These are phyloP conservation scores for Aureobasidium subglaciale DNA, from an alignment of 2,329 filamentous ascomycete species.

Conservation along the genomic window DNA sequence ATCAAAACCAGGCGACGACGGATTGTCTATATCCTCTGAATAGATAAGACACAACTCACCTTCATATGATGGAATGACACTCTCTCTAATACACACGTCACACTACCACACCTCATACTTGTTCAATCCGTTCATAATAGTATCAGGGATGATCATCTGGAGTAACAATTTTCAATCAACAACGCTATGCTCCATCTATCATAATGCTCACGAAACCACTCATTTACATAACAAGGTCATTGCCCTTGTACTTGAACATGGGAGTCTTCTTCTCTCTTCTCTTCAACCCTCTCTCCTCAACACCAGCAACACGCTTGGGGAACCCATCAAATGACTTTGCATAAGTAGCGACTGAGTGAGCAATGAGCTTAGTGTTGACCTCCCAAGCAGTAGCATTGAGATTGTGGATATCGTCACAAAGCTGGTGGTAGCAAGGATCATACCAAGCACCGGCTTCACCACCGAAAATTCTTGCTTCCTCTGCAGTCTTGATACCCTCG, in stretches of 20 bases:
- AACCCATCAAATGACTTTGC: constrained; percentile 58
- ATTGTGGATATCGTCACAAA: constrained; percentile 48
- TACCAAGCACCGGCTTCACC: constrained; percentile 55
- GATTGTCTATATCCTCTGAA: no score
- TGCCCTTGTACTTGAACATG: constrained; percentile 3
- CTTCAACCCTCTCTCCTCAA: not conserved
- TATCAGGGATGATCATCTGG: no score
- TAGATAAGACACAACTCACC: no score
- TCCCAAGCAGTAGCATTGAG: constrained; percentile 48
- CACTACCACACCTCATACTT: no score
- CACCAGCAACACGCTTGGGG: not conserved
- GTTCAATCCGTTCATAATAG: no score
- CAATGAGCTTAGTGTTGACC: constrained; percentile 52
- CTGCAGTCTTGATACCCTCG: constrained; percentile 65
- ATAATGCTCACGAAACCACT: no score
- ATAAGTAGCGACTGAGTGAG: constrained; percentile 62
- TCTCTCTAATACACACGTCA: no score
- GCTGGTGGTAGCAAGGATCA: constrained; percentile 51
- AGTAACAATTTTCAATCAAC: no score
- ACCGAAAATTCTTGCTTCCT: constrained; percentile 62
- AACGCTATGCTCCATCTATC: no score
- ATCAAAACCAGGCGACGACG: no score
- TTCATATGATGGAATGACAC: no score
- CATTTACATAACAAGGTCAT: constrained; percentile 1
- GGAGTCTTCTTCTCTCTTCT: not conserved